Conservation (phyloP, 495 filamentous ascomycete species). For the Cairneyella variabilis region DNA sequence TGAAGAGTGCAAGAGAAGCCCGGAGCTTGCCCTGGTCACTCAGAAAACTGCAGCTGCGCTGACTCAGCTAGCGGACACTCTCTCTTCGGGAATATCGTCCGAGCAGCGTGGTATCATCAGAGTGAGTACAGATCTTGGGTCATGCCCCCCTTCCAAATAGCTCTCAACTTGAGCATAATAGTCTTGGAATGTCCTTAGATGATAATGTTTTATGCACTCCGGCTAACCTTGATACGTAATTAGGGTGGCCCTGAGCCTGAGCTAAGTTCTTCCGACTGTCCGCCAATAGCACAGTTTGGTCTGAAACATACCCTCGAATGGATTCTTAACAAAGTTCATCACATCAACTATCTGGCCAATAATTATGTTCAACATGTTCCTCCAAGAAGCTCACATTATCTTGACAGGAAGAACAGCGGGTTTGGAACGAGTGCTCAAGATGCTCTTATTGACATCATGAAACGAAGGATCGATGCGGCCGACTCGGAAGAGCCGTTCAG, state of each 20-base stretch:
- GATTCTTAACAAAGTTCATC: slow-evolving; percentile 18
- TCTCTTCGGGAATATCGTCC: slow-evolving; percentile 19
- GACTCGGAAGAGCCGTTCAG: slow-evolving; percentile 3
- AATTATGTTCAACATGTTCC: slow-evolving; percentile 17
- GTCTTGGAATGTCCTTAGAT: background rate
- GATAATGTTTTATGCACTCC: slow-evolving; percentile 7
- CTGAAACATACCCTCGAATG: slow-evolving; percentile 23
- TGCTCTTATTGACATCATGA: slow-evolving; percentile 19
- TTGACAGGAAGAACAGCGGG: slow-evolving; percentile 3
- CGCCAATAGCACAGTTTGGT: slow-evolving; percentile 21
- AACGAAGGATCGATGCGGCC: slow-evolving; percentile 12
- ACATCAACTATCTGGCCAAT: slow-evolving; percentile 22
- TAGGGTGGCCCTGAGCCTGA: slow-evolving; percentile 16
- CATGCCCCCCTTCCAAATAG: slow-evolving; percentile 8
- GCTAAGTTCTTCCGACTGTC: slow-evolving; percentile 3
- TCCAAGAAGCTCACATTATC: background rate
- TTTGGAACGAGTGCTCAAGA: slow-evolving; percentile 8
- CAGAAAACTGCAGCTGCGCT: slow-evolving; percentile 17
- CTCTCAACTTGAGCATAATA: background rate
- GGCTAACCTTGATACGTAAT: slow-evolving; percentile 16
- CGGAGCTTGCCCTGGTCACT: slow-evolving; percentile 16
- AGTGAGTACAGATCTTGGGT: slow-evolving; percentile 17
- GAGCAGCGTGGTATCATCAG: slow-evolving; percentile 12
- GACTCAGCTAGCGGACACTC: slow-evolving; percentile 22
- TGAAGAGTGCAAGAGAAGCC: slow-evolving; percentile 13